Evolutionary conservation across 768 basidiomycete genomes (phyloP).

Genomic region (Agaricus sinodeliciosus): DNA sequence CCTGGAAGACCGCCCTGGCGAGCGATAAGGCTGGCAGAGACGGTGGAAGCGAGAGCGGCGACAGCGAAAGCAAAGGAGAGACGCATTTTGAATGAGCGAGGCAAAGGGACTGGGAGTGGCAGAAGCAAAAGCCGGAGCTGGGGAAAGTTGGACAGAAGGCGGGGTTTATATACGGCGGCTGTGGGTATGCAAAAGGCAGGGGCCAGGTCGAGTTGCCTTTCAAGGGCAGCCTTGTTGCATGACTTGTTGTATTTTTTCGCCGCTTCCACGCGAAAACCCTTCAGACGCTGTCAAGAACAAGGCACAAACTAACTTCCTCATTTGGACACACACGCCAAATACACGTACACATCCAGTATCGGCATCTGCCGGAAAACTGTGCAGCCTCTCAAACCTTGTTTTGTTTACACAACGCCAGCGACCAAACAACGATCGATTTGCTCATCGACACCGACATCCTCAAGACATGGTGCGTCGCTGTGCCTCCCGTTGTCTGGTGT

Average conservation of each 20-base stretch:
- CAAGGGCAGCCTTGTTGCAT: neutral
- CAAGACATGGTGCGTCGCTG: slow-evolving; percentile 59
- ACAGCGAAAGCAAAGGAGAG: slow-evolving; percentile 37
- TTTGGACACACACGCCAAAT: neutral
- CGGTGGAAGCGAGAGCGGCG: slow-evolving; percentile 33
- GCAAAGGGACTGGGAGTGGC: slow-evolving; percentile 15
- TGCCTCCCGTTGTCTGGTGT: slow-evolving; percentile 3
- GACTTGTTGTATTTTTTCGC: neutral
- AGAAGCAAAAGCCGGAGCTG: slow-evolving; percentile 14
- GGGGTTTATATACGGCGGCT: slow-evolving; percentile 10
- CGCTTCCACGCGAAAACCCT: neutral
- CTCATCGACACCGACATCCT: slow-evolving; percentile 54
- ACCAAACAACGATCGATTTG: slow-evolving; percentile 30
- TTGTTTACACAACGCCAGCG: slow-evolving; percentile 34
- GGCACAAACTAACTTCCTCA: slow-evolving; percentile 22
- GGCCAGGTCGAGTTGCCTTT: too few species aligned
- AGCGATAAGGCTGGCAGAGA: slow-evolving; percentile 27
- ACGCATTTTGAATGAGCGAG: slow-evolving; percentile 39
- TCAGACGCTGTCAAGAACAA: neutral
- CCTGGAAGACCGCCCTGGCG: slow-evolving; percentile 24
- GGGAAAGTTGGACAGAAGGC: neutral
- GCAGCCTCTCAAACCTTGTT: slow-evolving; percentile 59
- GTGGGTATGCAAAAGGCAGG: neutral
- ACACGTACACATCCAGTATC: too few species aligned
- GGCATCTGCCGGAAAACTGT: slow-evolving; percentile 28